Base-by-base conservation (phyloP, 2,329 filamentous ascomycete species). In the Diaporthe amygdali region DNA sequence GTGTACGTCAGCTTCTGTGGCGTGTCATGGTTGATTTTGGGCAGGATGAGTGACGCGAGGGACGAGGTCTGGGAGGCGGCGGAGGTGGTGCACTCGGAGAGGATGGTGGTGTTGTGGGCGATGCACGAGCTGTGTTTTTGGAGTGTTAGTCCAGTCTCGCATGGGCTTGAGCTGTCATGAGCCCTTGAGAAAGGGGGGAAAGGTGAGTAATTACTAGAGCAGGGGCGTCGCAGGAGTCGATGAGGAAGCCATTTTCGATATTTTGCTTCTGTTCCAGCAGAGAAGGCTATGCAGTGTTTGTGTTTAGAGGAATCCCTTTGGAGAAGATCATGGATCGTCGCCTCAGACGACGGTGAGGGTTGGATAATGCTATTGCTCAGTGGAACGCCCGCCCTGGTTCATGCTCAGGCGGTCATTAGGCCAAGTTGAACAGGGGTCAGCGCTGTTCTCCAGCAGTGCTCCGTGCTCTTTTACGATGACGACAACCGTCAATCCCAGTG, bases 1-100 rank as follows among this genome's bases (percentile, higher is more conserved):
- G 94, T 97, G 85, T 97, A 98, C 68, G 96, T 98, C 75, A 97
- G 90, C 84, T 98, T 98, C 79, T 97, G 91, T 1, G 95, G 88
- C 37, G 88, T 85, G 74, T 87, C 84, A 85, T 99, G 96, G 69
- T 89, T 88, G 86, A 99, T 97, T 82, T 97, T 97, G 71, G 97
- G 96, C 54, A 99, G 94, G 85, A 99, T 95, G 77, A 98, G 87
- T 54, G 95, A 96, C 76, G 96, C 94, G 77, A 98, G 93, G 15
- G 93, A 95, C 5, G 94, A 95, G 70, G 94, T 93, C 76, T 94
- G 91, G 51, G 92, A 94, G 12, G 93, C 92, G 73, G 95, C 93
- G 2, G 94, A 94, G 41, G 94, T 92, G 61, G 94, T 97, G 85
- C 97, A 96, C 85, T 99, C 96, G 78, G 94, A 86, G 73, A 99